Base-by-base conservation (phyloP, 108 stramenopile genomes). In the Cyclotella atomus region DNA sequence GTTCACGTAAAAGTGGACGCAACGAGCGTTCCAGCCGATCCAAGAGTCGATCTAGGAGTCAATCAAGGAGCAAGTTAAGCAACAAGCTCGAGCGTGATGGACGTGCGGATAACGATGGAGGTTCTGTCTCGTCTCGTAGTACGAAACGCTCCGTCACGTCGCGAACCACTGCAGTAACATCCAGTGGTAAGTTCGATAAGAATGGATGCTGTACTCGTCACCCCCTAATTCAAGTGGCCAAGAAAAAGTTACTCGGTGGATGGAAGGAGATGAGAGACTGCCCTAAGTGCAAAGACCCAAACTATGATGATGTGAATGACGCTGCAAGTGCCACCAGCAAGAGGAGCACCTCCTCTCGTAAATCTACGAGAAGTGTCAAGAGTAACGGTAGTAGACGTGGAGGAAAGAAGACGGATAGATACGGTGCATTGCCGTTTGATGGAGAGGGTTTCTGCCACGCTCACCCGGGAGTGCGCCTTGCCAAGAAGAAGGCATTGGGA, bases 401-500 rank as follows among this genome's bases (percentile, higher is more conserved):
- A 24, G 79, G 79, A 0, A 62, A 43, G 25, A 81, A 73, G 59
- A 74, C 72, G 0, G 71, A 72, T 65, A 35, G 79, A 24, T 81
- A 73, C 47, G 79, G 66, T 20, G 72, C 54, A 3, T 45, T 81
- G 23, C 79, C 79, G 8, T 81, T 81, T 64, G 79, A 81, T 29
- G 72, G 53, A 8, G 79, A 81, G 53, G 79, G 79, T 7, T 81
- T 73, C 53, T 81, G 79, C 23, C 79, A 81, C 32, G 79, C 79
- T 10, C 79, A 81, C 65, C 79, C 79, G 1, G 46, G 61, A 12
- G 62, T 73, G 0, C 59, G 72, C 8, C 47, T 81, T n/a, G 79
- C 79, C 15, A 81, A 81, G 52, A 81, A 81, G 72, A 81, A 81
- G 67, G 60, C 79, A 8, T 36, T 81, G 36, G 79, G 79, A 25